Conservation (phyloP, 768 basidiomycete genomes). For the Tricholoma terreum region DNA sequence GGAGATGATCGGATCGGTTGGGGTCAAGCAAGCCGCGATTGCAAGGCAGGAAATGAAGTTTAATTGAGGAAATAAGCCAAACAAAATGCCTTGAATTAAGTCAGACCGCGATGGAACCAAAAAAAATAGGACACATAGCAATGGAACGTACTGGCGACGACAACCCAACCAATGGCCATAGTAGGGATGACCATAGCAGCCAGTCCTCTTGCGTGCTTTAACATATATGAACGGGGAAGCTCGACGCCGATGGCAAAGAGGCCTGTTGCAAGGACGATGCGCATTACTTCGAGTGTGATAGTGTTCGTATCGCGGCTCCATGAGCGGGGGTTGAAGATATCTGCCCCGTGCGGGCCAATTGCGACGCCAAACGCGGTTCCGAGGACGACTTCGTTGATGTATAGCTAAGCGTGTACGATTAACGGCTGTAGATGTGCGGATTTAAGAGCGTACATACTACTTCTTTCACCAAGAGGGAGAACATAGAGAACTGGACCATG, state of each 20-base stretch:
- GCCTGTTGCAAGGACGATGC: constrained; percentile 76
- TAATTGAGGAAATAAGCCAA: constrained; percentile 67
- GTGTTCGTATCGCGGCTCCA: constrained; percentile 48
- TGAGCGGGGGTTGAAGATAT: constrained; percentile 70
- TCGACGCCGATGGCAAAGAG: constrained; percentile 97
- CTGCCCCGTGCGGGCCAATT: constrained; percentile 70
- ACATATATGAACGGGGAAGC: constrained; percentile 82
- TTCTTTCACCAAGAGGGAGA: constrained; percentile 82
- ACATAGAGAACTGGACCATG: constrained; percentile 69
- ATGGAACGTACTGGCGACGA: constrained; percentile 57
- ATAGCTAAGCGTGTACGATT: constrained; percentile 45
- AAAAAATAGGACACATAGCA: too few relatives aligned
- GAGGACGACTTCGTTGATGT: constrained; percentile 91
- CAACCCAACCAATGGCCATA: constrained; percentile 83
- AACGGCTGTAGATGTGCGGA: not conserved
- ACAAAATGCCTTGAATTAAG: constrained; percentile 55
- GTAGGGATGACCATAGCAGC: constrained; percentile 73
- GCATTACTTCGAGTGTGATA: constrained; percentile 58
- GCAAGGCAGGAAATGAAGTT: constrained; percentile 74
- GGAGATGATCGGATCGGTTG: constrained; percentile 93
- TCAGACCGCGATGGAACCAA: not conserved
- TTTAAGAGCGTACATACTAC: constrained; percentile 40
- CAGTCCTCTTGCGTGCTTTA: constrained; percentile 70
- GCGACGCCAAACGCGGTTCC: constrained; percentile 69
- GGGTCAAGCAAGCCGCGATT: constrained; percentile 86